Conservation (phyloP, 1,284 basidiomycete species). For the Coniferiporia sulphurascens region DNA sequence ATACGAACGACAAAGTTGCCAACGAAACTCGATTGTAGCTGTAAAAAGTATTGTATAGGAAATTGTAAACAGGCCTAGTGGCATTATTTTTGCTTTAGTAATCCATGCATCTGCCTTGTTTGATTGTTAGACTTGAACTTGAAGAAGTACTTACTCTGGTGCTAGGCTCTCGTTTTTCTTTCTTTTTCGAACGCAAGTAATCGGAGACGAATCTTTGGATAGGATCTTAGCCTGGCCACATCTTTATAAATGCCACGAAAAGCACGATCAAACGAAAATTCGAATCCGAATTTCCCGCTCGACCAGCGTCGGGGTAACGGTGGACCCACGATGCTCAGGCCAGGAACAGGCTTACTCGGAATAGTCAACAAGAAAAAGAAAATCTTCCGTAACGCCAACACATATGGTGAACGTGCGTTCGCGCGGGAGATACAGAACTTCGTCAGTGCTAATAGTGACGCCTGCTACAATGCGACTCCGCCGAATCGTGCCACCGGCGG, state of each 20-base stretch:
- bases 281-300: background rate
- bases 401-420: background rate
- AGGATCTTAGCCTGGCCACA: background rate
- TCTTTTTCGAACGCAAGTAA: too few species aligned
- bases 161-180: too few species aligned
- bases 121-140: background rate
- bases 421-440: conserved; percentile 12
- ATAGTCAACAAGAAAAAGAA: background rate
- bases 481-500: background rate
- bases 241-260: conserved; percentile 1
- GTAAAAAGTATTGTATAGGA: background rate
- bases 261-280: conserved; percentile 2
- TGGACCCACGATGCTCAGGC: background rate
- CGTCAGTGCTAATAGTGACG: background rate
- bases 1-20: background rate
- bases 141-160: background rate
- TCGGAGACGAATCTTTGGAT: background rate
- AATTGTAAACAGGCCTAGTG: background rate
- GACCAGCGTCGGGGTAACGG: background rate
- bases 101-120: background rate
- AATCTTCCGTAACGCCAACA: background rate
- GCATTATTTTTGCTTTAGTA: background rate
- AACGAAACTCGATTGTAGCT: background rate
- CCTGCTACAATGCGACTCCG: background rate
- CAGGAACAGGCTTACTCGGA: background rate